Evolutionary conservation across 805 yeast species (phyloP).

Genomic region (Blastobotrys mokoenaii): DNA sequence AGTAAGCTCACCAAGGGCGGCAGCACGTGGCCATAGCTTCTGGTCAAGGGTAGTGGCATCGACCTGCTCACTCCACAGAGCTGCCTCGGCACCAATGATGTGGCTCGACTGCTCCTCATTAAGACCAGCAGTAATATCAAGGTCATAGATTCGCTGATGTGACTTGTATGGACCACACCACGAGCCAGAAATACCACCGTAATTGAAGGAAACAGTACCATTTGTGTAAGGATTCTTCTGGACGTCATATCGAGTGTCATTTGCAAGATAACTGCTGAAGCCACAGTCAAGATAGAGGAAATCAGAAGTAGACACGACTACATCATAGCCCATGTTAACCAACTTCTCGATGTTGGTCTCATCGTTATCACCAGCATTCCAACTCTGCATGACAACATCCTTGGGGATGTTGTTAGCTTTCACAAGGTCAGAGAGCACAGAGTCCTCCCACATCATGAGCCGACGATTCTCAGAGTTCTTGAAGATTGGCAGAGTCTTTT

Average conservation of each 20-base stretch:
- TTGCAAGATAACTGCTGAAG: constrained; percentile 28
- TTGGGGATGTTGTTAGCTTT: constrained; percentile 25
- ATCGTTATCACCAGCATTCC: constrained; percentile 21
- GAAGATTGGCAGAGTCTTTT: constrained; percentile 28
- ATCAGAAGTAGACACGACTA: constrained; percentile 27
- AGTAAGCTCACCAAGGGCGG: constrained; percentile 32
- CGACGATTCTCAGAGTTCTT: constrained; percentile 18
- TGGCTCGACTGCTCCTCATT: constrained; percentile 23
- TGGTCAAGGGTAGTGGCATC: constrained; percentile 26
- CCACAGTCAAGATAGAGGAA: constrained; percentile 34
- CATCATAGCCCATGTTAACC: constrained; percentile 29
- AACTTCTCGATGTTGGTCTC: constrained; percentile 19
- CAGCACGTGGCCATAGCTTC: constrained; percentile 33
- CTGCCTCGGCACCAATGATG: constrained; percentile 32
- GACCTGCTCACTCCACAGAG: constrained; percentile 32
- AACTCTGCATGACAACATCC: constrained; percentile 29
- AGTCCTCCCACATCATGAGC: constrained; percentile 35
- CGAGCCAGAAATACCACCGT: constrained; percentile 29
- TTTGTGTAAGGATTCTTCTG: constrained; percentile 11
- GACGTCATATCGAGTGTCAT: constrained; percentile 28
- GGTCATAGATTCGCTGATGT: constrained; percentile 32
- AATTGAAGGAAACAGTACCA: constrained; percentile 22
- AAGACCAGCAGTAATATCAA: constrained; percentile 25
- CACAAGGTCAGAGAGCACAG: constrained; percentile 16
- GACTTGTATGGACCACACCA: constrained; percentile 37